Evolutionary conservation across 2,329 filamentous ascomycete genomes (phyloP).

Genomic region (Cladobotryum mycophilum): DNA sequence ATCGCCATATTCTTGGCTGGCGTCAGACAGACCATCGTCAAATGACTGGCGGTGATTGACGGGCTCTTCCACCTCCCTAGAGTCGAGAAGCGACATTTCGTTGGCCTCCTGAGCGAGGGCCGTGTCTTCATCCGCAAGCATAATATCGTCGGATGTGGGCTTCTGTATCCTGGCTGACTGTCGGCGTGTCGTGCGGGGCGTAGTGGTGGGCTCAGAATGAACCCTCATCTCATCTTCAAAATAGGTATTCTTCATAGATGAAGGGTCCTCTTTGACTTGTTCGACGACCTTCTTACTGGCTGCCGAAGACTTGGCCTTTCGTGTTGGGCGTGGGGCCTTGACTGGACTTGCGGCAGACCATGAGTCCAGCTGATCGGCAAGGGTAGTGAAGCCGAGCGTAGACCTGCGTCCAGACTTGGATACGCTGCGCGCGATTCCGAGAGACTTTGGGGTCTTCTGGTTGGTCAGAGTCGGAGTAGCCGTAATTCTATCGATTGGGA

Average conservation of each 20-base stretch:
- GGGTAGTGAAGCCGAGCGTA: constrained; percentile 53
- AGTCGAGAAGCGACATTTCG: constrained; percentile 52
- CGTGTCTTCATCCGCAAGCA: constrained; percentile 49
- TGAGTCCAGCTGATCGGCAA: constrained; percentile 53
- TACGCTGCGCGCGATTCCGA: constrained; percentile 7
- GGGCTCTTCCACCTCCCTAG: constrained; percentile 32
- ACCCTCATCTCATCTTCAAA: constrained; percentile 57
- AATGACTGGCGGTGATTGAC: constrained; percentile 25
- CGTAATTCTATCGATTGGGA: constrained; percentile 27
- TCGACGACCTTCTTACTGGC: not conserved
- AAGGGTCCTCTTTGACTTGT: constrained; percentile 15
- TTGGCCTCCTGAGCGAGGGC: constrained; percentile 53
- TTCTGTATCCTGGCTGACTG: constrained; percentile 11
- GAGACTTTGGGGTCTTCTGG: constrained; percentile 18
- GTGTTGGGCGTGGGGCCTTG: constrained; percentile 14
- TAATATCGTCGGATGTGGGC: constrained; percentile 41
- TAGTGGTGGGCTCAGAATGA: constrained; percentile 17
- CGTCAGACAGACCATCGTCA: constrained; percentile 50
- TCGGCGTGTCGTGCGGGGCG: constrained; percentile 1
- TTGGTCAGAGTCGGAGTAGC: constrained; percentile 36
- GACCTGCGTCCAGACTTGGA: constrained; percentile 22
- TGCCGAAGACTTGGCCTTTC: not conserved
- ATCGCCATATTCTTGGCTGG: constrained; percentile 60
- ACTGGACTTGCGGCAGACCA: constrained; percentile 56
- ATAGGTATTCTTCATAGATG: constrained; percentile 42